A percentile compares a stretch with the other conserved stretches of the same genome.
These are phyloP conservation scores for Spinellus fusiger DNA, from an alignment of 192 early-diverging fungal genomes.

Conservation along the genomic window DNA sequence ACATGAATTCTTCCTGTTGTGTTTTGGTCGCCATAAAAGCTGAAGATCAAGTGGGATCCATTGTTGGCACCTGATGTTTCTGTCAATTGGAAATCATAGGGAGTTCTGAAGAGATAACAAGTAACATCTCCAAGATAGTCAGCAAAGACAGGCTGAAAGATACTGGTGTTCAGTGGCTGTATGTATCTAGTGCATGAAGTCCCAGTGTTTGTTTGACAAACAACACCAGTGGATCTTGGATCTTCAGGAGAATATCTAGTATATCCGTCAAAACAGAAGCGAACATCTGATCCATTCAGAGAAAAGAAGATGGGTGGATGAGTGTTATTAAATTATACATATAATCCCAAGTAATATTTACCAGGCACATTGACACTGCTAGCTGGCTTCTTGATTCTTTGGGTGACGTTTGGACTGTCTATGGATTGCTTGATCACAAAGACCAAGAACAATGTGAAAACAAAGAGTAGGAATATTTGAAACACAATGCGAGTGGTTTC, in stretches of 20 bases:
- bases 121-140: constrained; percentile 20
- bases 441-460: constrained; percentile 22
- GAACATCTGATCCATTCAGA: constrained; percentile 28
- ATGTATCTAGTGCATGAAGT: constrained; percentile 18
- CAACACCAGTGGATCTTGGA: constrained; percentile 14
- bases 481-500: constrained; percentile 29
- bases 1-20: constrained; percentile 26
- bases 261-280: constrained; percentile 33
- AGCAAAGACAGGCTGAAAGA: constrained; percentile 22
- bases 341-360: no score
- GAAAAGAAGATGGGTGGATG: not conserved
- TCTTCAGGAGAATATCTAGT: not conserved
- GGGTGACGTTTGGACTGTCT: constrained; percentile 26
- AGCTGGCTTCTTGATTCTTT: constrained; percentile 20
- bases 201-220: constrained; percentile 24
- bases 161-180: constrained; percentile 16
- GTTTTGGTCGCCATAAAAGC: constrained; percentile 24
- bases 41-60: constrained; percentile 26
- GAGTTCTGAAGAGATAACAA: constrained; percentile 28
- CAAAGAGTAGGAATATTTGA: constrained; percentile 26
- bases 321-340: not conserved
- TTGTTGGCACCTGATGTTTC: constrained; percentile 28
- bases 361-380: constrained; percentile 22
- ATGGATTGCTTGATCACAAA: constrained; percentile 29
- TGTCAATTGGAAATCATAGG: constrained; percentile 15